Base-by-base conservation (phyloP, 108 stramenopile genomes). In the Skeletonema menzelii region DNA sequence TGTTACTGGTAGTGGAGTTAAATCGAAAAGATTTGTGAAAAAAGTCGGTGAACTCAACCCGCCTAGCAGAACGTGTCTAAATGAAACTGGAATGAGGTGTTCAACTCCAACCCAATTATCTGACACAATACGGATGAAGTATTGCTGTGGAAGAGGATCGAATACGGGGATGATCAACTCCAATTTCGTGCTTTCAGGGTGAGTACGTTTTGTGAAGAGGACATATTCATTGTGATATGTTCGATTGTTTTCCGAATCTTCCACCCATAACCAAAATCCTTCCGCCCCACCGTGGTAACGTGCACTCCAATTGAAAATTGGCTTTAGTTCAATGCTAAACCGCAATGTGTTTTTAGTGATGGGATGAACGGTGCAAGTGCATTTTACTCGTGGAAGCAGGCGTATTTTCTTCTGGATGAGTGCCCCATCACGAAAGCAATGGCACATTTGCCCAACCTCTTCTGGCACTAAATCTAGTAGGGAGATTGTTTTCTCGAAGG, bases 61-160 rank as follows among this genome's bases (percentile, higher is more conserved):
- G 26, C 96, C 93, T 59, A 98, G 72, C 14, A 90, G 67, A 10
- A 97, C 83, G 44, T 95, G 83, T 44, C 84, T 58, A 27, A 97
- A 87, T 11, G 96, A 90, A 30, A 99, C 85, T 30, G 98, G 94
- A 27, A 91, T 60, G 2, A 95, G 56, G 26, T 75, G 38, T 55
- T 98, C 98, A n/a, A 86, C 87, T 58, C 97, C 98, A 53, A 98
- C 95, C 97, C 98, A 99, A 46, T 82, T 82, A 68, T 99, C 99
- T 10, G 89, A 90, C 7, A 96, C 79, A 27, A 93, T 61, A 32
- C 97, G 79, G 0, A 98, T 77, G 56, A 86, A 93, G 63, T 97
- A 98, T 67, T 99, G 98, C 10, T 94, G 75, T 3, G 96, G 94
- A 26, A 95, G 65, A 17, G 90, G 94, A 32, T 96, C 90, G 60